Conservation (phyloP, 2,329 filamentous ascomycete species). For the Cytospora leucostoma region DNA sequence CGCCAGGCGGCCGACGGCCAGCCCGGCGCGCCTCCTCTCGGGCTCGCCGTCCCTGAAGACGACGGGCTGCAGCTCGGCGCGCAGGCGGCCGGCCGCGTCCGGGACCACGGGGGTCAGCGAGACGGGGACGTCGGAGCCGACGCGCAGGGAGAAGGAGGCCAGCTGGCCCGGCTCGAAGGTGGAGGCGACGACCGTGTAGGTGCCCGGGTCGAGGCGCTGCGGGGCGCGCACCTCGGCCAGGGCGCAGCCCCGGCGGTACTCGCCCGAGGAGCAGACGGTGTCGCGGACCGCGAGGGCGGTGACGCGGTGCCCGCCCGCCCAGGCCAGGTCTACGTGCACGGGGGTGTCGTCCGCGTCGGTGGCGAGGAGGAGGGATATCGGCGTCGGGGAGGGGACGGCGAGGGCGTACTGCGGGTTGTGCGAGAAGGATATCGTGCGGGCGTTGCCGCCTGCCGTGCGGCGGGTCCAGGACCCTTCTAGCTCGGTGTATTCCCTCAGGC, state of each 20-base stretch:
- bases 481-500: slow-evolving; percentile 60
- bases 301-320: slow-evolving; percentile 72
- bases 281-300: slow-evolving; percentile 71
- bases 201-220: slow-evolving; percentile 63
- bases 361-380: slow-evolving; percentile 74
- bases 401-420: slow-evolving; percentile 86
- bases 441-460: slow-evolving; percentile 81
- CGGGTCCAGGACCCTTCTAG: slow-evolving; percentile 71
- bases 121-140: slow-evolving; percentile 65
- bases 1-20: slow-evolving; percentile 55
- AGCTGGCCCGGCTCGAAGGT: slow-evolving; percentile 83
- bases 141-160: slow-evolving; percentile 71
- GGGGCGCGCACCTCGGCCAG: slow-evolving; percentile 53
- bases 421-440: slow-evolving; percentile 74
- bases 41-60: slow-evolving; percentile 44
- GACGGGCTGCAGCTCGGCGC: slow-evolving; percentile 52
- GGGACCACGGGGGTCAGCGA: slow-evolving; percentile 62
- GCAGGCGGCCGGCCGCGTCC: slow-evolving; percentile 74
- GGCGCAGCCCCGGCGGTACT: slow-evolving; percentile 81
- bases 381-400: slow-evolving; percentile 54
- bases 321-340: slow-evolving; percentile 82
- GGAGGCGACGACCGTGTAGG: slow-evolving; percentile 86
- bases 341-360: slow-evolving; percentile 67
- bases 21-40: slow-evolving; percentile 42
- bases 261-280: slow-evolving; percentile 79